Evolutionary conservation across 148 eudicot species (phyloP).

Genomic region (Cornus suecica): DNA sequence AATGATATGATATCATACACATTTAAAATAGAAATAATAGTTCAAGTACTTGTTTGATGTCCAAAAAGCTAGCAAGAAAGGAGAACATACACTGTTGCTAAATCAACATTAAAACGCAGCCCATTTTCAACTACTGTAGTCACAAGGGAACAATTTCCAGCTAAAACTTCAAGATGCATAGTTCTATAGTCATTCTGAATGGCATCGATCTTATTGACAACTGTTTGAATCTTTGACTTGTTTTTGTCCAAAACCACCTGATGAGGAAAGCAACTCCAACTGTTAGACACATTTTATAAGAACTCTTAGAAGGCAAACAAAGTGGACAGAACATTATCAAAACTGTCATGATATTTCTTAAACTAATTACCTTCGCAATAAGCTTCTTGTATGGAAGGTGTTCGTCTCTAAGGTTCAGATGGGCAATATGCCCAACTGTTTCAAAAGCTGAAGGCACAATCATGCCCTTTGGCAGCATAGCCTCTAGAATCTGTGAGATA

Average conservation of each 20-base stretch:
- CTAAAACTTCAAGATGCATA: constrained; percentile 91
- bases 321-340: background rate
- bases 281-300: background rate
- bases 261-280: constrained; percentile 15
- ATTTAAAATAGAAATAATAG: background rate
- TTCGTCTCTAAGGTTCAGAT: constrained; percentile 80
- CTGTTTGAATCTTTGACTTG: constrained; percentile 92
- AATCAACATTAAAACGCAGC: constrained; percentile 81
- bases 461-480: constrained; percentile 64
- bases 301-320: background rate
- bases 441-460: constrained; percentile 83
- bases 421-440: constrained; percentile 94
- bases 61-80: constrained; percentile 10
- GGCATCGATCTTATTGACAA: constrained; percentile 83
- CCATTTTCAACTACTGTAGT: constrained; percentile 89
- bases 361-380: constrained; percentile 69
- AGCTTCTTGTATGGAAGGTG: constrained; percentile 72
- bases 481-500: constrained; percentile 63
- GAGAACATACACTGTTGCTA: constrained; percentile 74
- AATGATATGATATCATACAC: background rate
- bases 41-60: background rate
- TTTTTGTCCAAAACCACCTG: constrained; percentile 94
- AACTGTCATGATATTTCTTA: background rate
- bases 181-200: constrained; percentile 84
- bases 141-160: constrained; percentile 90